A percentile compares a stretch with the other conserved stretches of the same genome.
These are phyloP conservation scores for Solanum chacoense DNA, from an alignment of 305 asterid species.

Conservation along the genomic window DNA sequence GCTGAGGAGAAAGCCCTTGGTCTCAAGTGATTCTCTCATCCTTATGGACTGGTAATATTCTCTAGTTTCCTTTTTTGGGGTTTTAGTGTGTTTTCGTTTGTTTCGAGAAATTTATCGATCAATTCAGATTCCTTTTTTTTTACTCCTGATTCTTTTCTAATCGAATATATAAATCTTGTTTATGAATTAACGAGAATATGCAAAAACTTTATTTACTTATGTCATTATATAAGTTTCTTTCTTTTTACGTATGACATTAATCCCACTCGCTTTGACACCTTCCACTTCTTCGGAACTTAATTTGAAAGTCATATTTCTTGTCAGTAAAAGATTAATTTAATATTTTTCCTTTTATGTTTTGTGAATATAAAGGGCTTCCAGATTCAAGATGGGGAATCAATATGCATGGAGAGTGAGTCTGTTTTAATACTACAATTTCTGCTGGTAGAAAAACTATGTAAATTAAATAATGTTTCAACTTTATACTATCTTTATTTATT, in stretches of 20 bases:
- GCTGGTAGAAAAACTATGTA: neutral
- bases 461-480: neutral
- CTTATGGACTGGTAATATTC: neutral
- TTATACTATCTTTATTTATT: neutral
- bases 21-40: neutral
- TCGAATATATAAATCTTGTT: neutral
- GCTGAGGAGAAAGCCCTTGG: constrained; percentile 1
- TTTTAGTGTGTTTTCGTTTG: neutral
- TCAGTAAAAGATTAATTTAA: neutral
- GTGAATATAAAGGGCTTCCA: neutral
- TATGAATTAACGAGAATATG: neutral
- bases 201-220: neutral
- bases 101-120: neutral
- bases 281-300: too few species aligned
- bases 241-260: neutral
- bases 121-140: neutral
- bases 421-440: neutral
- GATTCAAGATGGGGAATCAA: neutral
- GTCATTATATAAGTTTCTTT: neutral
- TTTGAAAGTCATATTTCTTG: neutral
- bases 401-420: neutral
- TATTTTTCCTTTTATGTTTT: neutral
- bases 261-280: too few species aligned
- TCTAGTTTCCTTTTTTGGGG: neutral
- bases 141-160: too few species aligned